Evolutionary conservation across 768 basidiomycete genomes (phyloP).

Genomic region (Pleurotus pulmonarius): DNA sequence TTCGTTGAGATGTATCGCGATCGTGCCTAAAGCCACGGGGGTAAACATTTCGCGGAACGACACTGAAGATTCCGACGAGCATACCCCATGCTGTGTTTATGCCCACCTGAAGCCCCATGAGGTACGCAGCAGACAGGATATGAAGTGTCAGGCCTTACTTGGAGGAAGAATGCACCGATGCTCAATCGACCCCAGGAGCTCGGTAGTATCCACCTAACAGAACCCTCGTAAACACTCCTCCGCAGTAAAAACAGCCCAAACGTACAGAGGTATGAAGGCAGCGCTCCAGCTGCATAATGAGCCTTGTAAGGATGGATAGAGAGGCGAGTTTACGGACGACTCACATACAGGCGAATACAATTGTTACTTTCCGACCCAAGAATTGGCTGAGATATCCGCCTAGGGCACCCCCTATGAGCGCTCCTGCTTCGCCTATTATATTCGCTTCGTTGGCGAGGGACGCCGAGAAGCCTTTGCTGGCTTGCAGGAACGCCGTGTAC

Average conservation of each 20-base stretch:
- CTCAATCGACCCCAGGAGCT: constrained; percentile 46
- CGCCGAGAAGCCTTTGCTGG: constrained; percentile 43
- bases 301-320: background rate
- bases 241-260: background rate
- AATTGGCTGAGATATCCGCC: constrained; percentile 56
- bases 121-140: background rate
- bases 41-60: background rate
- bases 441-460: constrained; percentile 53
- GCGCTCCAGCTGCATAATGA: constrained; percentile 8
- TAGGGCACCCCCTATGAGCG: constrained; percentile 39
- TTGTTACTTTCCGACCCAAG: constrained; percentile 58
- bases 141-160: constrained; percentile 2
- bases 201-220: constrained; percentile 58
- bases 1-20: constrained; percentile 59
- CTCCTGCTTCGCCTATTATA: constrained; percentile 42
- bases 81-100: constrained; percentile 67
- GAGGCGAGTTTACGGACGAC: background rate
- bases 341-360: constrained; percentile 17
- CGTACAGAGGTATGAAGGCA: constrained; percentile 13
- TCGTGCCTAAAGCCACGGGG: background rate
- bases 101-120: constrained; percentile 39
- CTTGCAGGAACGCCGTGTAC: constrained; percentile 56
- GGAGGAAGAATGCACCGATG: constrained; percentile 61
- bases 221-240: background rate
- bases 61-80: background rate